Conservation (phyloP, 148 eudicot species). For the Fagopyrum tataricum region DNA sequence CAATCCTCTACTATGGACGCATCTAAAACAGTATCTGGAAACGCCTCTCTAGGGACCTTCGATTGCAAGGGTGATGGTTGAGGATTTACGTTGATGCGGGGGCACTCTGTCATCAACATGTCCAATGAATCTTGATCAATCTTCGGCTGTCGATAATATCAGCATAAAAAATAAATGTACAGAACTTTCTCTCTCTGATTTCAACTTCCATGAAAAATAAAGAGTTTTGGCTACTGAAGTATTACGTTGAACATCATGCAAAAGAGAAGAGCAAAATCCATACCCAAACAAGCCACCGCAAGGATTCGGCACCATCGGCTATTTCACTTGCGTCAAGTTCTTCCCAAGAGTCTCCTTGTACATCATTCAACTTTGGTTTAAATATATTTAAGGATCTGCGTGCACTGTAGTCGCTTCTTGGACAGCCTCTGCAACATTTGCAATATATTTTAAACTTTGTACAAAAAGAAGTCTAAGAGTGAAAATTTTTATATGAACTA, state of each 20-base stretch:
- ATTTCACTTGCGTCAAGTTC: constrained; percentile 70
- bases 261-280: constrained; percentile 12
- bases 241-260: background rate
- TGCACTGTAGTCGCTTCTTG: constrained; percentile 62
- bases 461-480: background rate
- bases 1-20: constrained; percentile 53
- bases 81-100: constrained; percentile 77
- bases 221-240: background rate
- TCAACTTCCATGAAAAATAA: background rate
- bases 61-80: constrained; percentile 51
- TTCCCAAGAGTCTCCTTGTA: constrained; percentile 92
- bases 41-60: constrained; percentile 57
- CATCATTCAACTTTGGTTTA: constrained; percentile 50
- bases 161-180: background rate
- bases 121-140: constrained; percentile 52
- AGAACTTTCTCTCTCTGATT: background rate
- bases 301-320: constrained; percentile 50
- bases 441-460: background rate
- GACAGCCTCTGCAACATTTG: constrained; percentile 77
- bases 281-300: constrained; percentile 99
- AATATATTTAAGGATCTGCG: constrained; percentile 57
- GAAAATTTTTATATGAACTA: background rate
- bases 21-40: constrained; percentile 44
- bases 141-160: constrained; percentile 49
- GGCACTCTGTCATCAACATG: constrained; percentile 65